These are phyloP conservation scores for Fusarium nelsonii DNA, from an alignment of 2,329 filamentous ascomycete genomes.

Conservation along the genomic window DNA sequence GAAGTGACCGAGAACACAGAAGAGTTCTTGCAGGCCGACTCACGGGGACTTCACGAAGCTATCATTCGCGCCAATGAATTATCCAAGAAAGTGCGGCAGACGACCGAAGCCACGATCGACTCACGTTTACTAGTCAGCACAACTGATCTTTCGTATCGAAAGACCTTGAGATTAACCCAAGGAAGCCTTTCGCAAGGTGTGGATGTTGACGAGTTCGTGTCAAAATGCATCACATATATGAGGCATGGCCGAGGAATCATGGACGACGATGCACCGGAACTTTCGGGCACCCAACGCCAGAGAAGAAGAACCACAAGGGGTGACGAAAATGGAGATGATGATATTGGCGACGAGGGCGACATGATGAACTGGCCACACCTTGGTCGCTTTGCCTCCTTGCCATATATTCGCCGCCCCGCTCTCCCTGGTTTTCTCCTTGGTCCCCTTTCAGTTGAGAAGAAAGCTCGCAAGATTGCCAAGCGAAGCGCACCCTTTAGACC, in stretches of 20 bases:
- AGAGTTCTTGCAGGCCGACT: slow-evolving; percentile 76
- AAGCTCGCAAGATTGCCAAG: slow-evolving; percentile 76
- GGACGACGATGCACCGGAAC: slow-evolving; percentile 63
- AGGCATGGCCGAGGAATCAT: slow-evolving; percentile 70
- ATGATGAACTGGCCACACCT: slow-evolving; percentile 88
- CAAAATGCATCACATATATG: slow-evolving; percentile 92
- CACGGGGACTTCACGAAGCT: slow-evolving; percentile 73
- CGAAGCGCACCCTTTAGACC: slow-evolving; percentile 78
- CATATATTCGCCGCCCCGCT: slow-evolving; percentile 78
- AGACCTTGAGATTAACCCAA: slow-evolving; percentile 78
- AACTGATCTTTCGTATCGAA: slow-evolving; percentile 83
- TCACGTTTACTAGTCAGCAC: slow-evolving; percentile 85
- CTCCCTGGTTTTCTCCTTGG: slow-evolving; percentile 88
- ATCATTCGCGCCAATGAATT: slow-evolving; percentile 75
- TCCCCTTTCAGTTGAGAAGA: slow-evolving; percentile 89
- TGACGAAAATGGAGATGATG: slow-evolving; percentile 66
- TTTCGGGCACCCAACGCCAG: slow-evolving; percentile 63
- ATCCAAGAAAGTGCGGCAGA: slow-evolving; percentile 81
- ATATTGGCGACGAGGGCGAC: slow-evolving; percentile 79
- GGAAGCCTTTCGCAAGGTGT: slow-evolving; percentile 81
- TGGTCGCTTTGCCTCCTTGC: slow-evolving; percentile 81
- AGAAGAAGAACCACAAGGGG: slow-evolving; percentile 54
- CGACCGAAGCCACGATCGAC: slow-evolving; percentile 90
- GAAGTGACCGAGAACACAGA: slow-evolving; percentile 75
- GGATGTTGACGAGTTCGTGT: slow-evolving; percentile 91